Conservation (phyloP, 2,329 filamentous ascomycete species). For the Aspergillus caelatus region DNA sequence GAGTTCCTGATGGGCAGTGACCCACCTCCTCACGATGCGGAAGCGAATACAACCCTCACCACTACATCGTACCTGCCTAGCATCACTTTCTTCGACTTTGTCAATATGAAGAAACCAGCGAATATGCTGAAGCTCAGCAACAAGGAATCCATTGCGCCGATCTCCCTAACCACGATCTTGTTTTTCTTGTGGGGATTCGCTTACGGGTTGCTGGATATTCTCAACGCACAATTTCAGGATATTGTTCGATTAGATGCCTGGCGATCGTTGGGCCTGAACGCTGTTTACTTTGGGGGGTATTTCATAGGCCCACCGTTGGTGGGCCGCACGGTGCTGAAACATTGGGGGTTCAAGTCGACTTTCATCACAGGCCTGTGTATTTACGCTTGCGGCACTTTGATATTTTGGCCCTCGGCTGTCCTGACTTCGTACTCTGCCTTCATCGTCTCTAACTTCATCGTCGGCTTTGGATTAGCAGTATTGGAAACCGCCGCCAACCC, state of each 20-base stretch:
- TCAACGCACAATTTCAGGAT: conserved; percentile 67
- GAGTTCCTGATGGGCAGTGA: conserved; percentile 59
- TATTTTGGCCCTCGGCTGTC: conserved; percentile 68
- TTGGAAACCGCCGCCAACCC: conserved; percentile 64
- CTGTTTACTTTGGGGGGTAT: conserved; percentile 64
- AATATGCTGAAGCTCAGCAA: conserved; percentile 63
- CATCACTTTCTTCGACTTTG: conserved; percentile 64
- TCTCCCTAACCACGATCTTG: conserved; percentile 71
- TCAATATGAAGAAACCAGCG: conserved; percentile 59
- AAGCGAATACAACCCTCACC: conserved; percentile 44
- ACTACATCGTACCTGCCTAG: conserved; percentile 34
- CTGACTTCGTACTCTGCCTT: conserved; percentile 64
- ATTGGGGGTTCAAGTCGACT: conserved; percentile 65
- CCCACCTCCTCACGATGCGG: conserved; percentile 32
- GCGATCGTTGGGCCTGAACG: conserved; percentile 55
- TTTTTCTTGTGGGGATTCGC: conserved; percentile 92
- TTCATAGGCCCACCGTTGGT: conserved; percentile 58
- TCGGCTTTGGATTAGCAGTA: conserved; percentile 62
- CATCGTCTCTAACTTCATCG: conserved; percentile 64
- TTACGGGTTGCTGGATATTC: conserved; percentile 80
- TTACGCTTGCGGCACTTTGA: conserved; percentile 63
- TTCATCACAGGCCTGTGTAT: conserved; percentile 63
- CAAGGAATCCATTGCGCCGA: conserved; percentile 59
- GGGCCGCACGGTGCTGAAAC: conserved; percentile 57
- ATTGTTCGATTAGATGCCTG: conserved; percentile 46